A percentile compares a stretch with the other conserved stretches of the same genome.
These are phyloP conservation scores for Herpetomonas samuelpessoai DNA, from an alignment of 208 protist species.

Conservation along the genomic window DNA sequence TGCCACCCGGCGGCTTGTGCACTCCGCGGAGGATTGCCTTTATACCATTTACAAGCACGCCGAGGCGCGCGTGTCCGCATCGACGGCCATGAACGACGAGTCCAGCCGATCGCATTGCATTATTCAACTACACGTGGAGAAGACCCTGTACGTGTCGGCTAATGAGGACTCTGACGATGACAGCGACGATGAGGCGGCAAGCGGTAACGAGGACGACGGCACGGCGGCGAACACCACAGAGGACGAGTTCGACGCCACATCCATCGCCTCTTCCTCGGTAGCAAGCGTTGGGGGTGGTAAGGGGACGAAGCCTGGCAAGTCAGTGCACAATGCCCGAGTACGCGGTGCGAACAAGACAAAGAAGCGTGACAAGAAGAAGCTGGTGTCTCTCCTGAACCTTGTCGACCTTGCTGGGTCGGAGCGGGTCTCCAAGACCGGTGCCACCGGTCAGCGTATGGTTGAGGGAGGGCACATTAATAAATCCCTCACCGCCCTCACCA, in stretches of 20 bases:
- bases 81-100: conserved; percentile 93
- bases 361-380: conserved; percentile 19
- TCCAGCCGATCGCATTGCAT: conserved; percentile 96
- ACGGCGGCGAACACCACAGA: background rate
- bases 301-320: background rate
- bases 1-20: conserved; percentile 49
- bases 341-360: background rate
- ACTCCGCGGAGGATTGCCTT: conserved; percentile 52
- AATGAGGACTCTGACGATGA: conserved; percentile 7
- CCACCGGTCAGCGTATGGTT: conserved; percentile 88
- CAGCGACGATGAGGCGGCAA: conserved; percentile 15
- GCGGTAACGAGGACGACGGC: background rate
- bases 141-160: conserved; percentile 7
- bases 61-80: conserved; percentile 48
- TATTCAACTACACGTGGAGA: conserved; percentile 91
- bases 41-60: conserved; percentile 50
- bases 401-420: conserved; percentile 94
- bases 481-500: conserved; percentile 72
- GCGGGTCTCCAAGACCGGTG: conserved; percentile 91
- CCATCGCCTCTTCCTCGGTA: background rate
- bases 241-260: background rate
- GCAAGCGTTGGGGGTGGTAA: too few species aligned
- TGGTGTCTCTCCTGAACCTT: conserved; percentile 84
- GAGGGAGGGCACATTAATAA: conserved; percentile 94
- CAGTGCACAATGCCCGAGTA: too few species aligned